Base-by-base conservation (phyloP, 2,329 filamentous ascomycete species). In the Phyllosticta paracitricarpa region DNA sequence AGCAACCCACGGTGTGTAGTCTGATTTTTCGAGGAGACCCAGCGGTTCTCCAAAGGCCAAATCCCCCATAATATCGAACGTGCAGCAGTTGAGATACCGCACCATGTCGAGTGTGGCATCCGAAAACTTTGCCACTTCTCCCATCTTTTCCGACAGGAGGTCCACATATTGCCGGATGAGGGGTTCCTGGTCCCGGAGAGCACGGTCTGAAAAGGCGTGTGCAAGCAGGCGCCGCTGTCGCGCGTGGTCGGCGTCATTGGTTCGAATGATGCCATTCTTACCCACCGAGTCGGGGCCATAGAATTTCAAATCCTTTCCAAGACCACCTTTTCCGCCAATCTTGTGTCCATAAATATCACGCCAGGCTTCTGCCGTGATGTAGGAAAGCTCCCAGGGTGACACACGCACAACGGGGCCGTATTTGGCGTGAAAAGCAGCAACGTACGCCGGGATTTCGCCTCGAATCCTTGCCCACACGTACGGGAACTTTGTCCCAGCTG, bases 41-140 rank as follows among this genome's bases (percentile, higher is more conserved):
- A 73, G 63, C 2, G 70, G 59, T 35, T 72, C 69, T 4, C 70
- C 69, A 57, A 72, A 73, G 19, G 69, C 67, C 8, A 72, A 63
- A 57, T 73, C 68, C 25, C 67, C 68, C 70, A 73, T 73, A 57
- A 72, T 59, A 62, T 70, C 71, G 59, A 73, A 73, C 2, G 71
- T 72, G 0, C 68, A 68, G 60, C 56, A 62, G 57, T 64, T 64
- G 52, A 54, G 56, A 57, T 35, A 58, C 53, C 51, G 51, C 26
- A 63, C 57, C 35, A 63, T 48, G 33, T 64, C 56, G 28, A 58
- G 19, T 17, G 54, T 28, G 3, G 7, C 51, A 17, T 10, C 51
- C n/a, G 56, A 30, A 52, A 19, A 54, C 33, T 22, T 33, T 8
- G 61, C 54, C 2, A 28, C 19, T 30, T 26, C 61, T 14, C n/a